Base-by-base conservation (phyloP, 306 rosid genomes). In the Rubus parviflorus region DNA sequence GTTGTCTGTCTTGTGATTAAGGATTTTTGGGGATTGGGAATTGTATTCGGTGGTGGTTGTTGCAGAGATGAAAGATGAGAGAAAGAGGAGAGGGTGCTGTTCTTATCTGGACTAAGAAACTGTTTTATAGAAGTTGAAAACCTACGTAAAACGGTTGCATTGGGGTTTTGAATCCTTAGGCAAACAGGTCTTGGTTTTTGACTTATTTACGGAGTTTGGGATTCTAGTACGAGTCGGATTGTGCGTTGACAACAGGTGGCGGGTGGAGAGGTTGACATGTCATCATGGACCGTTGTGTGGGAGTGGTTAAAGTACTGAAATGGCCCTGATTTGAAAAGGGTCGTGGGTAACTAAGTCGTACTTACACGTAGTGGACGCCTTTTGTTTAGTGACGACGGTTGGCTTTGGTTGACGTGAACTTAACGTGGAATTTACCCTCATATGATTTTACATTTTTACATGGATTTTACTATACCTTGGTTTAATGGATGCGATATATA, bases 81-180 rank as follows among this genome's bases (percentile, higher is more conserved):
- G 61, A 73, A 53, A 58, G 54, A 17, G 52, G 8, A 52, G 66
- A 81, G 62, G 30, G n/a, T n/a, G n/a, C 15, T 35, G 35, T 41
- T 9, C 48, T n/a, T 37, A 53, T 72, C 64, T 53, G 49, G 58
- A 5, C n/a, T 2, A 6, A 72, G 76, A 37, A 72, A 72, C 65
- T 40, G 51, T n/a, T 38, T 53, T 72, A 72, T 72, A 70, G 62
- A 37, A 72, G 75, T 72, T 53, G 54, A 72, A 52, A 8, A 19
- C 75, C 47, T 65, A 65, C 70, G 70, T 40, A 40, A 38, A 65
- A 62, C 70, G 70, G 70, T 64, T 64, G 47, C 70, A 40, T 64
- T 40, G 5, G 70, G 19, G 17, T 16, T 65, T 40, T 17, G 70
- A 65, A 65, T 16, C 11, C 1, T 7, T 17, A 7, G 5, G 4